Conservation (phyloP, 441 rosid species). For the Flueggea neowawraea region DNA sequence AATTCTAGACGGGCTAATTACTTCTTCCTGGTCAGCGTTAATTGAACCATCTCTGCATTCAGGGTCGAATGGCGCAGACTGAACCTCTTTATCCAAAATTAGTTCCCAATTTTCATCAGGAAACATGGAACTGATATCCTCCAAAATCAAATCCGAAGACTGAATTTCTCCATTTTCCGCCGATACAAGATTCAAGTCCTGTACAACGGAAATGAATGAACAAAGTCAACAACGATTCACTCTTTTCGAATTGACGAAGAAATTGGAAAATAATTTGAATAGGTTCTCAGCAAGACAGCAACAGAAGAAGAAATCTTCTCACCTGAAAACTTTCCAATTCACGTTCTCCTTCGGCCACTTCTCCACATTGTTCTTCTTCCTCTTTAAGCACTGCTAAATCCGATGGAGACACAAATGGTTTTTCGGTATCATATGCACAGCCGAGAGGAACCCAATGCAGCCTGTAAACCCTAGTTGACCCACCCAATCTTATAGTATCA, state of each 20-base stretch:
- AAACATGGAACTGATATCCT: conserved; percentile 32
- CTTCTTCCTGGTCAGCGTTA: conserved; percentile 19
- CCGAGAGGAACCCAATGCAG: conserved; percentile 82
- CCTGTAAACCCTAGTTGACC: conserved; percentile 77
- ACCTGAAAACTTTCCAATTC: conserved; percentile 32
- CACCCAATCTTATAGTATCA: conserved; percentile 69
- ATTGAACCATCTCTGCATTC: conserved; percentile 15
- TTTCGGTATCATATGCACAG: conserved; percentile 58
- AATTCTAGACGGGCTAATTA: conserved; percentile 8
- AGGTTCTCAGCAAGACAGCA: no score
- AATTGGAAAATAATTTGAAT: no score
- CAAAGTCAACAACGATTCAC: neutral
- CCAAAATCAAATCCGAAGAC: conserved; percentile 32
- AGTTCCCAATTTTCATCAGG: conserved; percentile 34
- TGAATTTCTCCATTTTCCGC: conserved; percentile 32
- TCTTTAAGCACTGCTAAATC: conserved; percentile 31
- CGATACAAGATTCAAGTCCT: conserved; percentile 18
- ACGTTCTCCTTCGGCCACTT: conserved; percentile 24
- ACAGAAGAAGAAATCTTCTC: conserved; percentile 6
- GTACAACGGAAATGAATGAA: conserved; percentile 8
- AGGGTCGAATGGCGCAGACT: conserved; percentile 28
- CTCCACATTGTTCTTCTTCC: conserved; percentile 29
- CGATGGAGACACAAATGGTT: conserved; percentile 38
- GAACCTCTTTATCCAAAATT: conserved; percentile 24
- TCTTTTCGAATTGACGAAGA: no score